phyloP scores from a whole-genome alignment of 2,329 filamentous ascomycete species.

The Tricladium varicosporioides region DNA sequence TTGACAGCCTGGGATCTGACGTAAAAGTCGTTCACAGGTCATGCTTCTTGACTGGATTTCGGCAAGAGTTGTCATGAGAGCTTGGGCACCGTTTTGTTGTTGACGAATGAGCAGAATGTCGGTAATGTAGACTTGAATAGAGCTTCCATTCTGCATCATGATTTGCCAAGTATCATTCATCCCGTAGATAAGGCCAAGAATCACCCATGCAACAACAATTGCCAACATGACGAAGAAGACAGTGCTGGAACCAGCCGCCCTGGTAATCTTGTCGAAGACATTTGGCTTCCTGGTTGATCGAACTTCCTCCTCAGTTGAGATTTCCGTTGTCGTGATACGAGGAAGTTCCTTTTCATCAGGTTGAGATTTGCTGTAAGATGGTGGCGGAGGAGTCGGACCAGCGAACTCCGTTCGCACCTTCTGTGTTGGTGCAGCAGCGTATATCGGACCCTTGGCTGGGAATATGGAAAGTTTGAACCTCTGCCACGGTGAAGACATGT shows the following conservation, averaged over 20 bases:
- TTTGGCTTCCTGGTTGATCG: slow-evolving; percentile 15
- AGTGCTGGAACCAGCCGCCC: slow-evolving; percentile 28
- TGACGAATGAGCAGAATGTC: slow-evolving; percentile 40
- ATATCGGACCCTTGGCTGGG: slow-evolving; percentile 13
- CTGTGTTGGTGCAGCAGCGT: slow-evolving; percentile 20
- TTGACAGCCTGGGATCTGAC: slow-evolving; percentile 25
- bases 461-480: slow-evolving; percentile 17
- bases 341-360: not conserved
- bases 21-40: slow-evolving; percentile 34
- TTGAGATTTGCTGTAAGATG: slow-evolving; percentile 5
- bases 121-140: slow-evolving; percentile 39
- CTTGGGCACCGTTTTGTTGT: slow-evolving; percentile 36
- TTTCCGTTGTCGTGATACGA: slow-evolving; percentile 1
- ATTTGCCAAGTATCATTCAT: slow-evolving; percentile 38
- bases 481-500: slow-evolving; percentile 15
- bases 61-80: slow-evolving; percentile 32
- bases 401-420: slow-evolving; percentile 7
- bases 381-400: slow-evolving; percentile 8
- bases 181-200: slow-evolving; percentile 33
- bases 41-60: slow-evolving; percentile 35
- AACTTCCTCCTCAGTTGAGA: slow-evolving; percentile 5
- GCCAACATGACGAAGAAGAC: slow-evolving; percentile 34
- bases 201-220: slow-evolving; percentile 33
- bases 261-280: slow-evolving; percentile 30
- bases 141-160: slow-evolving; percentile 36